Percentiles rank a stretch among this genome's conserved stretches.
Conservation (phyloP, 2,329 filamentous ascomycete species). For the Amesomyces nigricolor region DNA sequence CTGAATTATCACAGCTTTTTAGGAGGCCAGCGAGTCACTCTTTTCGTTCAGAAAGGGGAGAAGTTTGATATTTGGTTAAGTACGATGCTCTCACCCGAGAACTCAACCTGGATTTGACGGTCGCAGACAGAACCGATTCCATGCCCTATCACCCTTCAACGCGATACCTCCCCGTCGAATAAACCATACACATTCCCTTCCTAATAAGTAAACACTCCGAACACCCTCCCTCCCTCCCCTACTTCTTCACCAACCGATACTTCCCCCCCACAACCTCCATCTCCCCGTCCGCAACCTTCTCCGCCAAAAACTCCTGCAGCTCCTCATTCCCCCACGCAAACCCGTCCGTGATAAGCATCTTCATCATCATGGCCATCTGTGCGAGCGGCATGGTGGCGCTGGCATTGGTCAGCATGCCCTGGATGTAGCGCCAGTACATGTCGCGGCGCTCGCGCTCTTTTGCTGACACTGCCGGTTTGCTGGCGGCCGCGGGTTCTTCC, state of each 20-base stretch:
- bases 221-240: neutral
- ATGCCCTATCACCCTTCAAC: no score
- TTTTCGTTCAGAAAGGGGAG: no score
- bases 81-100: no score
- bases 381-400: slow-evolving; percentile 70
- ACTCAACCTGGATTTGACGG: no score
- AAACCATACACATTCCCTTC: no score
- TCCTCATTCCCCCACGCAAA: slow-evolving; percentile 90
- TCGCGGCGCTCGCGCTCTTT: slow-evolving; percentile 55
- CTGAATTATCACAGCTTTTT: no score
- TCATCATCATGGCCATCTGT: slow-evolving; percentile 90
- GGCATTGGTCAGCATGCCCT: slow-evolving; percentile 92
- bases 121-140: no score
- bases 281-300: slow-evolving; percentile 68
- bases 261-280: slow-evolving; percentile 66
- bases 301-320: slow-evolving; percentile 69
- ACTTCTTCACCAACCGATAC: slow-evolving; percentile 61
- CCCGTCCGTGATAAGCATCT: slow-evolving; percentile 80
- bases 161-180: no score
- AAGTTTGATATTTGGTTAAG: no score
- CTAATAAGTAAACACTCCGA: no score
- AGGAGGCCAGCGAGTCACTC: no score
- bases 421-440: slow-evolving; percentile 87
- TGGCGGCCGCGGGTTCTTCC: slow-evolving; percentile 30
- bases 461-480: slow-evolving; percentile 44